Percentiles rank a stretch among this genome's conserved stretches.
phyloP scores from a whole-genome alignment of 331 rosid species.

The Erythrophleum ivorense region DNA sequence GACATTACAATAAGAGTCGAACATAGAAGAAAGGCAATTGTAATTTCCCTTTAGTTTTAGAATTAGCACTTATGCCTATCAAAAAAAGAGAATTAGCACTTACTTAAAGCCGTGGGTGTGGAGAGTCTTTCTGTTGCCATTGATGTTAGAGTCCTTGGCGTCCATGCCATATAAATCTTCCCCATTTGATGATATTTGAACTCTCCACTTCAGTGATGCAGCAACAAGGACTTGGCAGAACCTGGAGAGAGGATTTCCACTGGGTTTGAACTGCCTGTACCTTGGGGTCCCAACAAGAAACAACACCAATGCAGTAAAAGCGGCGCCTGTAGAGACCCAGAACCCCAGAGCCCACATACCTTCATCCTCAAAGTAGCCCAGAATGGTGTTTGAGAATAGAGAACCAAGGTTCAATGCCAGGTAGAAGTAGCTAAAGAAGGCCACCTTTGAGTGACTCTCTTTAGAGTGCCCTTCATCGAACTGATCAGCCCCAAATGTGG shows the following conservation, averaged over 20 bases:
- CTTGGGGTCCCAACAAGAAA: constrained; percentile 75
- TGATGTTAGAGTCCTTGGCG: constrained; percentile 39
- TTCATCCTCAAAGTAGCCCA: constrained; percentile 78
- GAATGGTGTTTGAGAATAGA: constrained; percentile 87
- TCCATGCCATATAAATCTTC: constrained; percentile 57
- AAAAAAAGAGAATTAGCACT: too few relatives aligned
- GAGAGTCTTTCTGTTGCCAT: constrained; percentile 43
- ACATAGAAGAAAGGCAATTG: too few relatives aligned
- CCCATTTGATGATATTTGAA: constrained; percentile 53
- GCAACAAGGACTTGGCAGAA: constrained; percentile 86
- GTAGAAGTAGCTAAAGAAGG: constrained; percentile 94
- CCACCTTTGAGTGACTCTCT: constrained; percentile 73
- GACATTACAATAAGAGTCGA: too few relatives aligned
- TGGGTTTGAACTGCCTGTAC: constrained; percentile 78
- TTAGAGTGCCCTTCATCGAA: constrained; percentile 70
- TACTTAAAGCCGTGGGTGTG: constrained; percentile 52
- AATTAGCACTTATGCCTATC: too few relatives aligned
- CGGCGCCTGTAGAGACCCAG: constrained; percentile 77
- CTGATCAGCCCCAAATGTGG: constrained; percentile 93
- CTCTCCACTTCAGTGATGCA: constrained; percentile 70
- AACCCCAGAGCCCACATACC: constrained; percentile 88
- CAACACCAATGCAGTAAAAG: constrained; percentile 68
- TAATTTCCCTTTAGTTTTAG: background rate
- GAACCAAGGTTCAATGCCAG: constrained; percentile 86
- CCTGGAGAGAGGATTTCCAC: constrained; percentile 84